Evolutionary conservation across 2,329 filamentous ascomycete genomes (phyloP).

Genomic region (Aspergillus brasiliensis): DNA sequence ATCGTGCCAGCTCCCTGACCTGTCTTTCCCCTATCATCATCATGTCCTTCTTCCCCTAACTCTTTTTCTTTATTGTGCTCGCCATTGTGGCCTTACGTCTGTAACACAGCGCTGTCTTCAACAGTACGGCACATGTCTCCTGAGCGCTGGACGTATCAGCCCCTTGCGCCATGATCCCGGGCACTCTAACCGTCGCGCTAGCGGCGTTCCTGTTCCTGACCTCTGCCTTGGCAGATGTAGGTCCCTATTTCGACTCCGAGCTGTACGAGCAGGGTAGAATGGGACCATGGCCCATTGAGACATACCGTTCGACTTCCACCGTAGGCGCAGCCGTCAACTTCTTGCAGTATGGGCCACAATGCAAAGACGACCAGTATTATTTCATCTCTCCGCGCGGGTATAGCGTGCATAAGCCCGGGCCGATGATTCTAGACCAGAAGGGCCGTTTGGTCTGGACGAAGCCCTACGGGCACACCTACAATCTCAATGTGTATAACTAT

Average conservation of each 20-base stretch:
- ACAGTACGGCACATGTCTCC: neutral
- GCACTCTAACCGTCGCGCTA: conserved; percentile 3
- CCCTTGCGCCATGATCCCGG: conserved; percentile 5
- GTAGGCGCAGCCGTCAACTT: conserved; percentile 31
- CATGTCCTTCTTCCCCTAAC: neutral
- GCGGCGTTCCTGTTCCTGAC: conserved; percentile 6
- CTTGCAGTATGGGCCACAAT: conserved; percentile 29
- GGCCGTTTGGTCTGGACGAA: conserved; percentile 52
- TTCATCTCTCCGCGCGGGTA: conserved; percentile 45
- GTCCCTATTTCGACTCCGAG: conserved; percentile 18
- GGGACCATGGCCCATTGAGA: conserved; percentile 30
- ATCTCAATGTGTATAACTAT: conserved; percentile 50
- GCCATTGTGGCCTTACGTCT: neutral
- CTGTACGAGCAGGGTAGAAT: conserved; percentile 24
- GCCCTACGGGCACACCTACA: conserved; percentile 45
- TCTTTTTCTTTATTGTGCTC: neutral
- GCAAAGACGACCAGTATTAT: conserved; percentile 42
- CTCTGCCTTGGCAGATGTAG: conserved; percentile 13
- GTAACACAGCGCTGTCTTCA: neutral
- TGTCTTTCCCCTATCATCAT: neutral
- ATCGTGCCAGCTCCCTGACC: neutral
- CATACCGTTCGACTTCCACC: conserved; percentile 26
- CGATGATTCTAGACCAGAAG: conserved; percentile 48
- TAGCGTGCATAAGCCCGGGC: conserved; percentile 38
- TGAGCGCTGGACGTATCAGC: neutral